These are phyloP conservation scores for Aureobasidium sp. DNA, from an alignment of 2,329 filamentous ascomycete genomes.

Conservation along the genomic window DNA sequence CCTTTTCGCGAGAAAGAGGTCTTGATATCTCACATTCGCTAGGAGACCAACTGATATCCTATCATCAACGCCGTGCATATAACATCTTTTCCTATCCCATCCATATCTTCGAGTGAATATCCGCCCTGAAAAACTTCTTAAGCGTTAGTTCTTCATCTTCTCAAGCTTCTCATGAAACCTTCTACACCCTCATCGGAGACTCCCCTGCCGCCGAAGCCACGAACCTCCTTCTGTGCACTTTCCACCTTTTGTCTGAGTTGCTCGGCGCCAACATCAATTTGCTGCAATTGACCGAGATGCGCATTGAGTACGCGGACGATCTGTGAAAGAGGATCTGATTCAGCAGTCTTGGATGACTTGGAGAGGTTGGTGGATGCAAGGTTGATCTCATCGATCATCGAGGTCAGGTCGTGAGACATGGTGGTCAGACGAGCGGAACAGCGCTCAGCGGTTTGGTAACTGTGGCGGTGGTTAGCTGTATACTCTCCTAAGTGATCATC, in stretches of 20 bases:
- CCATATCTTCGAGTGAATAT: not conserved
- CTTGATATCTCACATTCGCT: not conserved
- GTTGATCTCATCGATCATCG: slow-evolving; percentile 99
- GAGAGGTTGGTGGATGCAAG: slow-evolving; percentile 79
- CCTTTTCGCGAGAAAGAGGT: not conserved
- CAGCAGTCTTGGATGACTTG: slow-evolving; percentile 67
- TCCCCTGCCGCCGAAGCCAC: slow-evolving; percentile 46
- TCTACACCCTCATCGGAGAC: slow-evolving; percentile 63
- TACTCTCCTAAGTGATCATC: too few relatives aligned
- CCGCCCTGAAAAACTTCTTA: not conserved
- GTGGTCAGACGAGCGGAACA: slow-evolving; percentile 84
- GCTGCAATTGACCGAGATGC: slow-evolving; percentile 84
- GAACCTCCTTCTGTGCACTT: slow-evolving; percentile 72
- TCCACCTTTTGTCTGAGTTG: slow-evolving; percentile 75
- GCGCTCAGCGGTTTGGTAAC: slow-evolving; percentile 87
- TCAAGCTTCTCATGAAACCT: slow-evolving; percentile 77
- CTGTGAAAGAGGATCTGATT: slow-evolving; percentile 64
- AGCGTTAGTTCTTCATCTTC: not conserved
- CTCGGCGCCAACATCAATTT: slow-evolving; percentile 81
- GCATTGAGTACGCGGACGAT: slow-evolving; percentile 93
- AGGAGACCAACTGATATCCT: not conserved
- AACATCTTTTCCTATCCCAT: not conserved
- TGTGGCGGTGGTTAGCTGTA: slow-evolving; percentile 28
- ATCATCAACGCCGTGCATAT: slow-evolving; percentile 2
- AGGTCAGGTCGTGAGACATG: slow-evolving; percentile 84